A percentile compares a stretch with the other conserved stretches of the same genome.
phyloP scores from a whole-genome alignment of 2,329 filamentous ascomycete species.

The Trichoderma gracile region DNA sequence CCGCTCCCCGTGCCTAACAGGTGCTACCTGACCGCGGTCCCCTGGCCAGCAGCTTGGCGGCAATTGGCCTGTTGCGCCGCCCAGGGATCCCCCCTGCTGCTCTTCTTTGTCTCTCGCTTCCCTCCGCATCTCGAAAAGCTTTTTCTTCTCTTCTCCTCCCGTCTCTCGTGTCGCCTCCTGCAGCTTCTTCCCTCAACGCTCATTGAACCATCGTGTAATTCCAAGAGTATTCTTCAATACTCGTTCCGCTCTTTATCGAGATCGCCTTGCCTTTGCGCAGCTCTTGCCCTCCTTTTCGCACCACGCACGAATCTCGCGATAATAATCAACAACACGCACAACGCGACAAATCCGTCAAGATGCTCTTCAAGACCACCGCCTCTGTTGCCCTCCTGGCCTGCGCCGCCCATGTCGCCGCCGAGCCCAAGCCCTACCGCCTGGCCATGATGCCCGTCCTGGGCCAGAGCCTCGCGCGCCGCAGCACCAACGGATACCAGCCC shows the following conservation, averaged over 20 bases:
- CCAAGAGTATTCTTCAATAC: constrained; percentile 35
- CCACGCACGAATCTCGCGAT: neutral
- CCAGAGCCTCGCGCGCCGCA: constrained; percentile 48
- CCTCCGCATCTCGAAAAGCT: constrained; percentile 24
- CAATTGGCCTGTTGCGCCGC: constrained; percentile 3
- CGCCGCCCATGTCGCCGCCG: constrained; percentile 36
- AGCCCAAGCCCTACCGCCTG: constrained; percentile 42
- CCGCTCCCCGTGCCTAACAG: neutral
- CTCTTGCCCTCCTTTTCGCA: constrained; percentile 24
- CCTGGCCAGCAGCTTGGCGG: constrained; percentile 13
- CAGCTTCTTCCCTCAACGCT: constrained; percentile 25
- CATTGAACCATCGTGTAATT: constrained; percentile 20
- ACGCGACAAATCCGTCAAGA: constrained; percentile 31
- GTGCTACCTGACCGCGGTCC: too few species aligned
- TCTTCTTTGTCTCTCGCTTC: constrained; percentile 22
- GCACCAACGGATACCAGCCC: constrained; percentile 51
- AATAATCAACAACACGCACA: neutral
- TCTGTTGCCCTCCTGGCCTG: constrained; percentile 41
- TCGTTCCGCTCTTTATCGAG: constrained; percentile 33
- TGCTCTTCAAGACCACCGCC: constrained; percentile 41
- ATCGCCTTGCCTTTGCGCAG: constrained; percentile 2
- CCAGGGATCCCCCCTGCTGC: neutral
- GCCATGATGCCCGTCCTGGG: constrained; percentile 41
- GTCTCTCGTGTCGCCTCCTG: constrained; percentile 6
- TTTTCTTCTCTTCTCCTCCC: constrained; percentile 13